Evolutionary conservation across 2,329 filamentous ascomycete genomes (phyloP), one percentile per base, ranked within the genome.

Genomic region (Colletotrichum tropicale): DNA sequence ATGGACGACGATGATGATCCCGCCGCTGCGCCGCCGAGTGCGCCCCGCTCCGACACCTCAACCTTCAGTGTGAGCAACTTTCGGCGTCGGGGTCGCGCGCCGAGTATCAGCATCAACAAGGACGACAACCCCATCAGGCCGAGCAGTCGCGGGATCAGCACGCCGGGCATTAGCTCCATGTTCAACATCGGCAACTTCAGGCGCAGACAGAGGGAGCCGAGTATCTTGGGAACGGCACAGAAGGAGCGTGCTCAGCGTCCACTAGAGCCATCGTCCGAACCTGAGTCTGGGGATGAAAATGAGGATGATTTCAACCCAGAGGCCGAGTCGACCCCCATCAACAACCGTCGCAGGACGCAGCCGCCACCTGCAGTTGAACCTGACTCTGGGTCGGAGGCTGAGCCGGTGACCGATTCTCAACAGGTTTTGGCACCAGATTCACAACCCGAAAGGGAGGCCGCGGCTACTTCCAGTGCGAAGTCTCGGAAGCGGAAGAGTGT

Each of bases 271-370:
- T 79, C 79, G 4, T 79, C 77, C 9, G 77, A 74, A 16, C 52
- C 72, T 4, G 74, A 52, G 18, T 66, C 74, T 26, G 77, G 72
- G 18, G 85, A 80, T 13, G 81, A 83, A 79, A 52, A 83, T 13
- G 81, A 83, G 79, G 56, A 83, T 76, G 43, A 82, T 72, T 93
- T 91, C 80, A 88, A 86, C 67, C 93, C 89, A 0, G 92, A 94
- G 72, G 92, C 91, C 32, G 92, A 94, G 84, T 93, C 92, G 18
- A 95, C 93, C 8, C 93, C 93, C 5, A 80, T 93, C 30, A 66
- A 67, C 30, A 89, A 91, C 74, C 83, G 88, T 24, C 85, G 85
- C 43, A 89, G 86, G 76, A 85, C 84, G 55, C 82, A 82, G n/a
- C 75, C 73, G 16, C n/a, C 48, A 80, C 82, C 34, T 75, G 67